Evolutionary conservation across 1,139 yeast genomes (phyloP), one percentile per base, ranked within the genome.

Genomic region (Geotrichum aggregatum): DNA sequence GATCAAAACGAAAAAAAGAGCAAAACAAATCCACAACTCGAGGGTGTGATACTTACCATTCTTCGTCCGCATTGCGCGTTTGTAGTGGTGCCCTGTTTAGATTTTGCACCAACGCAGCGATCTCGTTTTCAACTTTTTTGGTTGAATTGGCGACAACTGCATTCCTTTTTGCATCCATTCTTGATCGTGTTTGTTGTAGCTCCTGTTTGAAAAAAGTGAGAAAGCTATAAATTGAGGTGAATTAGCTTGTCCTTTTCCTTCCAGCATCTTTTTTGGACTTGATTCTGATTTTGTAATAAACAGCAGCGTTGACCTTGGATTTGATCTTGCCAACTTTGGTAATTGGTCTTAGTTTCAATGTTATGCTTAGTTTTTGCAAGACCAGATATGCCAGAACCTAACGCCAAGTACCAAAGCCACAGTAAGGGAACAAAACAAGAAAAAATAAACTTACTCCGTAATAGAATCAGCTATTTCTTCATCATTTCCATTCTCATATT

Each of bases 201-300:
- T 39, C 42, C 28, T 39, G 42, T 21, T 39, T 39, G 16, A 39
- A 39, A 39, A 39, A 21, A 13, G 28, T 4, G 14, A 39, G 13
- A 14, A 39, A 39, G 14, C 42, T 39, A 8, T 35, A 8, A 8
- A 10, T 14, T 4, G 33, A 11, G 3, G n/a, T 7, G 35, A 41
- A 26, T 7, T 19, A 41, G 34, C 16, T n/a, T n/a, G n/a, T n/a
- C n/a, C n/a, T n/a, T n/a, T n/a, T n/a, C n/a, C n/a, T n/a, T n/a
- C n/a, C n/a, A n/a, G n/a, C n/a, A n/a, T n/a, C n/a, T n/a, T n/a
- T n/a, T n/a, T n/a, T n/a, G n/a, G n/a, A n/a, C n/a, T n/a, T n/a
- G n/a, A n/a, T n/a, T n/a, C n/a, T n/a, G n/a, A n/a, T n/a, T n/a
- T n/a, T n/a, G n/a, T n/a, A n/a, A n/a, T n/a, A n/a, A n/a, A n/a